Conservation (phyloP, 768 basidiomycete species). For the Nidularia pulvinata region DNA sequence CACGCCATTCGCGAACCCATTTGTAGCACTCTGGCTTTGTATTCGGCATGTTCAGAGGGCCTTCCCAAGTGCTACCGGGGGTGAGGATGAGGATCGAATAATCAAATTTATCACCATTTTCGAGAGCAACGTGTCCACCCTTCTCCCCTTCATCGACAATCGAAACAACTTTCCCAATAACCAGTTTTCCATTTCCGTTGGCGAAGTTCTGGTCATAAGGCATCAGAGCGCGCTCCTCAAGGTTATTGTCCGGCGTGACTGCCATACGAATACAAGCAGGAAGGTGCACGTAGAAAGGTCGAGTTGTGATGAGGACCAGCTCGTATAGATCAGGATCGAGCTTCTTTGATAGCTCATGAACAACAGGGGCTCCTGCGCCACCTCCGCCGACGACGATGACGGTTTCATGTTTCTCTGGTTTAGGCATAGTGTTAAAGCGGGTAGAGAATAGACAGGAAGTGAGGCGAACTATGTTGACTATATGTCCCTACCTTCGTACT, state of each 20-base stretch:
- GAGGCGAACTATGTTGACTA: not conserved
- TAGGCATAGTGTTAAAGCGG: not conserved
- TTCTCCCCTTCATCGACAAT: slow-evolving; percentile 16
- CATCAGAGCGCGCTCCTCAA: slow-evolving; percentile 43
- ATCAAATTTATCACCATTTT: slow-evolving; percentile 40
- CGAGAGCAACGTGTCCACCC: slow-evolving; percentile 48
- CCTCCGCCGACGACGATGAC: slow-evolving; percentile 2
- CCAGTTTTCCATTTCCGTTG: slow-evolving; percentile 44
- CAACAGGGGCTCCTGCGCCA: slow-evolving; percentile 14
- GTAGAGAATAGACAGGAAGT: not conserved
- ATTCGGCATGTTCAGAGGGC: slow-evolving; percentile 42
- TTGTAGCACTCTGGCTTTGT: slow-evolving; percentile 10
- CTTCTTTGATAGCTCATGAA: slow-evolving; percentile 44
- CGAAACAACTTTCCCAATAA: slow-evolving; percentile 31
- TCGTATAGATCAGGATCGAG: slow-evolving; percentile 47
- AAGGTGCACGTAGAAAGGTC: slow-evolving; percentile 47
- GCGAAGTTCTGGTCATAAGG: slow-evolving; percentile 54
- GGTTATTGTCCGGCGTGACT: slow-evolving; percentile 35
- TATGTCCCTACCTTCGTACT: too few species aligned
- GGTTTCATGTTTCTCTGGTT: not conserved
- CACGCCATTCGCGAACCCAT: slow-evolving; percentile 18
- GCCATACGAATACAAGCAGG: slow-evolving; percentile 51
- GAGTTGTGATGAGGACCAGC: slow-evolving; percentile 52
- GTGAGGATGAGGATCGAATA: slow-evolving; percentile 61
- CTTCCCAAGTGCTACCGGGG: slow-evolving; percentile 54